Percentiles rank a stretch among this genome's conserved stretches.
phyloP scores from a whole-genome alignment of 2,329 filamentous ascomycete genomes.

The Pyrenophora seminiperda region DNA sequence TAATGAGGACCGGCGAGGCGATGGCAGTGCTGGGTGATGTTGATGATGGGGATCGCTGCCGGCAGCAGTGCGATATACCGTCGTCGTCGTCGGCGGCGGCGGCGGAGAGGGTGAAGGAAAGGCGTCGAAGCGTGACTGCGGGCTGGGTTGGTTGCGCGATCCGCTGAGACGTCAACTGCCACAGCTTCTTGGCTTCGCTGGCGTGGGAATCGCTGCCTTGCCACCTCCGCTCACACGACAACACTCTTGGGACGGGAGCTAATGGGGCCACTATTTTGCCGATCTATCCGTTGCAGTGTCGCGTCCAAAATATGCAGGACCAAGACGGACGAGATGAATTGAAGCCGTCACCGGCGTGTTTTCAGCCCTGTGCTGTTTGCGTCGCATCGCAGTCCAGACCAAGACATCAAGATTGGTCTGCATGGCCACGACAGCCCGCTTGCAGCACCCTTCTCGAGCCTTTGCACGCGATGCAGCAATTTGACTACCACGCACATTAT shows the following conservation, averaged over 20 bases:
- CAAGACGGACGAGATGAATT: neutral
- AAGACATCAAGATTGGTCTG: constrained; percentile 14
- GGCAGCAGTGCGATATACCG: constrained; percentile 8
- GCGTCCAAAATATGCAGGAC: constrained; percentile 5
- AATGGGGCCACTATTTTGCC: constrained; percentile 20
- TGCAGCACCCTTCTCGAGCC: constrained; percentile 5
- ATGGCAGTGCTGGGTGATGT: constrained; percentile 18
- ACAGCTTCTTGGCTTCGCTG: constrained; percentile 23
- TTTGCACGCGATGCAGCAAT: neutral
- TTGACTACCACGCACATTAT: neutral
- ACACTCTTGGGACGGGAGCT: constrained; percentile 6
- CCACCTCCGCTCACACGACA: constrained; percentile 29
- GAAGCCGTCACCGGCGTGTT: neutral
- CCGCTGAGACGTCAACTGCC: constrained; percentile 27
- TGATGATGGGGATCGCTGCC: constrained; percentile 6
- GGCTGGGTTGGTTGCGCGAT: constrained; percentile 17
- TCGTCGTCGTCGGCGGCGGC: constrained; percentile 2
- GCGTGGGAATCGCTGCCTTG: constrained; percentile 24
- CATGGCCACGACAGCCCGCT: constrained; percentile 18
- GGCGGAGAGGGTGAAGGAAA: constrained; percentile 14
- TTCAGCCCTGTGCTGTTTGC: constrained; percentile 10
- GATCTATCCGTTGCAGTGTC: constrained; percentile 17
- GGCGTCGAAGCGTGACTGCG: constrained; percentile 9
- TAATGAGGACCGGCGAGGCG: constrained; percentile 24
- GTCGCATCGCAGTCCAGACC: constrained; percentile 19